Base-by-base conservation (phyloP, 2,329 filamentous ascomycete species). In the Fusarium scirpi region DNA sequence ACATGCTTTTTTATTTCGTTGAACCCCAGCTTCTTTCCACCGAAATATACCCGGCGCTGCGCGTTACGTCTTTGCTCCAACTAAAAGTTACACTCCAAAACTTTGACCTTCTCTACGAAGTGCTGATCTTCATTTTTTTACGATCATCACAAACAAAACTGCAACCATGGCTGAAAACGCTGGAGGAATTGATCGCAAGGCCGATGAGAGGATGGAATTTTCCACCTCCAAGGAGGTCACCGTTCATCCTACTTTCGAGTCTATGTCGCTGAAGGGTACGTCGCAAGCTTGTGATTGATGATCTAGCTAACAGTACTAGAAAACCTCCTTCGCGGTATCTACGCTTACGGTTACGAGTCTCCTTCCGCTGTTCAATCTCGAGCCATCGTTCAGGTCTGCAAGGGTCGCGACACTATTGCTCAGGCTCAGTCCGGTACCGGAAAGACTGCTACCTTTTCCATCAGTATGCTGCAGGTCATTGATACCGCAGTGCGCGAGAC, bases 301-400 rank as follows among this genome's bases (percentile, higher is more conserved):
- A 54, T 32, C 22, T 44, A 58, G 45, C 66, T 76, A 58, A 76
- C 49, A 38, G 16, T 24, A 30, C 30, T 66, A 89, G 95, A 98
- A 82, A 97, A 97, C 78, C 90, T 99, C 38, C 90, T 99, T 72
- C 94, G 96, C 73, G 96, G 96, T 71, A 95, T 99, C 79, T 99
- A 99, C 80, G 96, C 96, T 38, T 99, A 99, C 76, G 96, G 96
- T 71, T 99, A 98, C 83, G 96, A 99, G 81, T 98, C 96, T 4
- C 96, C 96, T 15, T 99, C 96, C 0, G 96, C 96, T 16, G 95
- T 99, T 20, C 96, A 99, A 84, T 98, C 95, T 73, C 93, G 96
- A 78, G 96, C 96, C 56, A 99, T 99, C 78, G 96, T 99, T 52
- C 96, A 98, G 84, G 93, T 99, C 78, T 99, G 96, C 89, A 98